Conservation (phyloP, 2,329 filamentous ascomycete species). For the Aspergillus candidus region DNA sequence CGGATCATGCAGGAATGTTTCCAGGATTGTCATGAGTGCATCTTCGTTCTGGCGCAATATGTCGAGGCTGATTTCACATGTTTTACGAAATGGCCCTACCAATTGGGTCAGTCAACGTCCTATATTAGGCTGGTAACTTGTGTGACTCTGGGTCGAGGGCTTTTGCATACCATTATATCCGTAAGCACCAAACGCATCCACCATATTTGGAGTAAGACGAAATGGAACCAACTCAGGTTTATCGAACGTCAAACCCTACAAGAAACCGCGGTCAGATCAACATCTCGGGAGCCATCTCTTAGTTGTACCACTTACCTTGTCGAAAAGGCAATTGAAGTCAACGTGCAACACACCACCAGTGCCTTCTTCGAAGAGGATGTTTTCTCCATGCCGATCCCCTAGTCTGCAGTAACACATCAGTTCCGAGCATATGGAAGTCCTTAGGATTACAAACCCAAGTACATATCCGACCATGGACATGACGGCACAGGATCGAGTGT, state of each 20-base stretch:
- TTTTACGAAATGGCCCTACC: constrained; percentile 73
- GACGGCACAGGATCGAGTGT: constrained; percentile 89
- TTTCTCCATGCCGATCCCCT: constrained; percentile 94
- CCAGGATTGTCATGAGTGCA: constrained; percentile 92
- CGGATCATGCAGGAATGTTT: constrained; percentile 95
- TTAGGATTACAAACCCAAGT: constrained; percentile 50
- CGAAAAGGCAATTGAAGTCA: constrained; percentile 98
- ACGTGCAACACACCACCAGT: constrained; percentile 95
- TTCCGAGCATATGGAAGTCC: not conserved
- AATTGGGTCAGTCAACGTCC: not conserved
- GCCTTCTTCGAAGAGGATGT: constrained; percentile 88
- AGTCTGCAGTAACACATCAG: constrained; percentile 44
- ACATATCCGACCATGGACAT: constrained; percentile 99
- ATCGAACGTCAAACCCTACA: constrained; percentile 73
- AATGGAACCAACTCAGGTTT: constrained; percentile 95
- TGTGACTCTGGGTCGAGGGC: not conserved
- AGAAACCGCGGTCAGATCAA: constrained; percentile 9
- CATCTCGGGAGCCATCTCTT: not conserved
- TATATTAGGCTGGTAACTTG: not conserved
- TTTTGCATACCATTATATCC: constrained; percentile 63
- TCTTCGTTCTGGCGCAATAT: constrained; percentile 88
- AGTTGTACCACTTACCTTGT: constrained; percentile 53
- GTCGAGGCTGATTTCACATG: constrained; percentile 78
- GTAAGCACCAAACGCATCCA: constrained; percentile 92
- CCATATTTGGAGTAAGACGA: constrained; percentile 96